Evolutionary conservation across 495 filamentous ascomycete genomes (phyloP), one percentile per base, ranked within the genome.

Genomic region (Penicillium samsonianum): DNA sequence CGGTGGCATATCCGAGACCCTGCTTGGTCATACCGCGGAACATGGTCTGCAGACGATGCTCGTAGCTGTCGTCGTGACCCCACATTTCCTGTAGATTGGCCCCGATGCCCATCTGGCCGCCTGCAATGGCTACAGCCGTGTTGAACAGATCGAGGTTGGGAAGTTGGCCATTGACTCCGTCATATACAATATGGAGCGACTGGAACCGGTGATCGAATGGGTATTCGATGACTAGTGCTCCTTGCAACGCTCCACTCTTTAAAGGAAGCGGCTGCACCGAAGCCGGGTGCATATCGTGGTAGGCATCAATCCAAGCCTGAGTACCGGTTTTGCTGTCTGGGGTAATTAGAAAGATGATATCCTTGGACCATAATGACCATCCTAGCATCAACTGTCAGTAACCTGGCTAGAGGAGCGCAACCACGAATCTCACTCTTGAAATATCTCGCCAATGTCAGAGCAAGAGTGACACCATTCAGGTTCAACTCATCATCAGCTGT

Each of bases 331-430:
- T 88, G 67, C 91, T 96, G 73, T 98, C 94, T 1, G 88, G 83
- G 1, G 94, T 86, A 49, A 98, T 82, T 8, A 98, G 71, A 72
- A 98, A 87, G 45, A 98, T 94, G 62, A 98, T 96, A 59, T 98
- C 94, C 74, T 98, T 98, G 37, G 91, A 96, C 94, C 94, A 98
- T 11, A 98, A 78, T 25, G 91, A 96, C 94, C 94, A 98, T 58
- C 91, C 86, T 89, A 38, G 23, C 16, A 23, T 22, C n/a, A 41
- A 10, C 43, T 19, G 50, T 75, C 44, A 73, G 68, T 52, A 37
- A 33, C 14, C 10, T 40, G 11, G 20, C 6, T 23, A 48, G 31
- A 38, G 4, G 22, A 19, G 4, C 20, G 1, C 8, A 8, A 17
- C 8, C 8, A 28, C 9, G 37, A 7, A 50, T 70, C 81, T 45